Evolutionary conservation across 352 stramenopile genomes (phyloP).

Genomic region (Pythium rhizo-oryzae): DNA sequence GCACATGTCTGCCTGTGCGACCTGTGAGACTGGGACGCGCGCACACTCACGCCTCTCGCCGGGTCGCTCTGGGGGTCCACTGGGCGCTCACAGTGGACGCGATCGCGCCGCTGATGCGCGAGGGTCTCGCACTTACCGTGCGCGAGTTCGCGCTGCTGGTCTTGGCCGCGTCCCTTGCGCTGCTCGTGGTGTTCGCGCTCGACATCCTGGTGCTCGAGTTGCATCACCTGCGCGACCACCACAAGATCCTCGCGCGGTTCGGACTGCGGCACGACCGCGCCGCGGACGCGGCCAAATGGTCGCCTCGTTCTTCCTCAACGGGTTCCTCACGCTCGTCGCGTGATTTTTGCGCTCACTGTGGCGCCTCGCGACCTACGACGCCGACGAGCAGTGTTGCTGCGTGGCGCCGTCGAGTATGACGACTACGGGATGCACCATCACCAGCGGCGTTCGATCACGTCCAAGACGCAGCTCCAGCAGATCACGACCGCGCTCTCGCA

Average conservation of each 20-base stretch:
- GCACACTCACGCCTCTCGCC: background rate
- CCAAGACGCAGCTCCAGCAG: slow-evolving; percentile 4
- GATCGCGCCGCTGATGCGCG: slow-evolving; percentile 12
- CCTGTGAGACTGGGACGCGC: slow-evolving; percentile 9
- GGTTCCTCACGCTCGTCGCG: slow-evolving; percentile 17
- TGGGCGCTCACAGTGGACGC: slow-evolving; percentile 16
- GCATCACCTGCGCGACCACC: slow-evolving; percentile 3
- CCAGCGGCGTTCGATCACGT: background rate
- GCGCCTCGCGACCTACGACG: slow-evolving; percentile 11
- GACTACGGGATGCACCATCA: slow-evolving; percentile 16
- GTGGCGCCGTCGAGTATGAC: slow-evolving; percentile 29
- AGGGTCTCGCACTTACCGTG: background rate
- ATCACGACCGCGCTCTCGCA: slow-evolving; percentile 8
- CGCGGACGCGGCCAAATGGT: slow-evolving; percentile 1
- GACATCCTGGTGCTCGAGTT: background rate
- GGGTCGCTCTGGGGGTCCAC: slow-evolving; percentile 33
- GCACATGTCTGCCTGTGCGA: slow-evolving; percentile 14
- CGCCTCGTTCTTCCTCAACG: slow-evolving; percentile 27
- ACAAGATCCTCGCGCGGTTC: background rate
- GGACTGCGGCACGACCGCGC: background rate
- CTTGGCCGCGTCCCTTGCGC: background rate
- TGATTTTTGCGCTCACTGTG: slow-evolving; percentile 27
- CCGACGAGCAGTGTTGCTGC: slow-evolving; percentile 21
- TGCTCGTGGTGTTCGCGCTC: background rate
- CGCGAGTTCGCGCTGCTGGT: background rate